Evolutionary conservation across 306 rosid genomes (phyloP).

Genomic region (Acacia crassicarpa): DNA sequence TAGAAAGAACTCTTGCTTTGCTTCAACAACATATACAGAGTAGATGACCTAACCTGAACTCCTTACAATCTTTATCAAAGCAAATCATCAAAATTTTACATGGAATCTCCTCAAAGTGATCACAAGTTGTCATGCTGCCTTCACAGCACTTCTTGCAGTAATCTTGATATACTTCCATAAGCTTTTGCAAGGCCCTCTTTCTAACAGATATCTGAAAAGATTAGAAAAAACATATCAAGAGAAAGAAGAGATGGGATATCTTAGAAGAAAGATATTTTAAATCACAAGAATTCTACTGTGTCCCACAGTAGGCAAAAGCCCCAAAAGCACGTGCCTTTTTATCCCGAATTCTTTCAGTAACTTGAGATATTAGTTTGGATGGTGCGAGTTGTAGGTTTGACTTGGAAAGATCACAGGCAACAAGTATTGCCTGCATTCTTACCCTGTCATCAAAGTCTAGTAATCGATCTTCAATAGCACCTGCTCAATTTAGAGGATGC

Average conservation of each 20-base stretch:
- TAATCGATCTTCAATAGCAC: conserved; percentile 71
- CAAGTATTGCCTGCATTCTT: conserved; percentile 78
- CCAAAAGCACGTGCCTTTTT: conserved; percentile 64
- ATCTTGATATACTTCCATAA: conserved; percentile 68
- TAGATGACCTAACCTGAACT: conserved; percentile 69
- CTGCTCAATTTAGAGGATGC: conserved; percentile 51
- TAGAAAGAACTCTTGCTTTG: conserved; percentile 23
- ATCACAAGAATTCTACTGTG: conserved; percentile 12
- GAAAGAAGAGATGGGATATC: background rate
- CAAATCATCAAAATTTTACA: conserved; percentile 88
- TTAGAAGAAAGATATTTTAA: background rate
- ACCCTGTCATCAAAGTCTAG: conserved; percentile 83
- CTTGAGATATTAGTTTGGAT: conserved; percentile 60
- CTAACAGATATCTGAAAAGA: conserved; percentile 69
- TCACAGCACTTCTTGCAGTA: conserved; percentile 79
- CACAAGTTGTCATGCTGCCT: conserved; percentile 52
- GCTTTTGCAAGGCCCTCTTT: conserved; percentile 71
- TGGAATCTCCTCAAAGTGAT: conserved; percentile 78
- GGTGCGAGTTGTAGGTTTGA: conserved; percentile 61
- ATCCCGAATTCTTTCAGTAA: conserved; percentile 79
- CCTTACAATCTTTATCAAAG: conserved; percentile 86
- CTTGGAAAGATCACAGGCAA: conserved; percentile 82
- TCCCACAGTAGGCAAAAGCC: conserved; percentile 19
- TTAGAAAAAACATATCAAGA: background rate
- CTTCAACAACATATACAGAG: conserved; percentile 30